Evolutionary conservation across 208 protist genomes (phyloP).

Genomic region (Leishmania tarentolae): DNA sequence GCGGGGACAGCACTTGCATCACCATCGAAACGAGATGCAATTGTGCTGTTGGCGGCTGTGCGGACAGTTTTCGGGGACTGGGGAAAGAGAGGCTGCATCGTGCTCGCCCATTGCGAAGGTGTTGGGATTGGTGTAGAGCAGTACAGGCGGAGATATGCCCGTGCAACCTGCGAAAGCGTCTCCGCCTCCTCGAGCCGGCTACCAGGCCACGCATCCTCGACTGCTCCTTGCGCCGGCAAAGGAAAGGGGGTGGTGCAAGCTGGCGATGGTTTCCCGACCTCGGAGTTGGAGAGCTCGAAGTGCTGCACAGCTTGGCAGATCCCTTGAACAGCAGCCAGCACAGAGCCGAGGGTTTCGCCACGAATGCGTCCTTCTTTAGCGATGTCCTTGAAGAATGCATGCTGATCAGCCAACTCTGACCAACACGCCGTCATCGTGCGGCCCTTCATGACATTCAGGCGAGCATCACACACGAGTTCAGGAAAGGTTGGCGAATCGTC

Average conservation of each 20-base stretch:
- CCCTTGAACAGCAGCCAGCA: slow-evolving; percentile 48
- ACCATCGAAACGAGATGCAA: not conserved
- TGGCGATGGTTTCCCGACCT: not conserved
- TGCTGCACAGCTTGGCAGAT: slow-evolving; percentile 30
- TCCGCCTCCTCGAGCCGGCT: slow-evolving; percentile 12
- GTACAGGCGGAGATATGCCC: slow-evolving; percentile 51
- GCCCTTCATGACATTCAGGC: slow-evolving; percentile 34
- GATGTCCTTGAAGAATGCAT: slow-evolving; percentile 72
- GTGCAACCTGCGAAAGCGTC: slow-evolving; percentile 23
- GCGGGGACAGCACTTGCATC: not conserved
- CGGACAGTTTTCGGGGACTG: not conserved
- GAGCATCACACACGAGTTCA: slow-evolving; percentile 23
- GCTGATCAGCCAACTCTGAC: slow-evolving; percentile 39
- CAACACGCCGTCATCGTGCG: slow-evolving; percentile 36
- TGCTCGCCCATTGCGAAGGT: slow-evolving; percentile 32
- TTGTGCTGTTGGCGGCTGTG: not conserved
- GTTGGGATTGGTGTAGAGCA: slow-evolving; percentile 54
- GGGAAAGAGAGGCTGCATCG: slow-evolving; percentile 6
- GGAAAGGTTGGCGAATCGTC: slow-evolving; percentile 27
- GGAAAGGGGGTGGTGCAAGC: not conserved
- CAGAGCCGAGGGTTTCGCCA: slow-evolving; percentile 36
- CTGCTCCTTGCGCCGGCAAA: not conserved
- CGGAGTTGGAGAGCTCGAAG: not conserved
- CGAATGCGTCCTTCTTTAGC: slow-evolving; percentile 47
- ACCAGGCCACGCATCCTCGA: not conserved